These are phyloP conservation scores for Pestalotiopsis sp. DNA, from an alignment of 2,329 filamentous ascomycete species.

Conservation along the genomic window DNA sequence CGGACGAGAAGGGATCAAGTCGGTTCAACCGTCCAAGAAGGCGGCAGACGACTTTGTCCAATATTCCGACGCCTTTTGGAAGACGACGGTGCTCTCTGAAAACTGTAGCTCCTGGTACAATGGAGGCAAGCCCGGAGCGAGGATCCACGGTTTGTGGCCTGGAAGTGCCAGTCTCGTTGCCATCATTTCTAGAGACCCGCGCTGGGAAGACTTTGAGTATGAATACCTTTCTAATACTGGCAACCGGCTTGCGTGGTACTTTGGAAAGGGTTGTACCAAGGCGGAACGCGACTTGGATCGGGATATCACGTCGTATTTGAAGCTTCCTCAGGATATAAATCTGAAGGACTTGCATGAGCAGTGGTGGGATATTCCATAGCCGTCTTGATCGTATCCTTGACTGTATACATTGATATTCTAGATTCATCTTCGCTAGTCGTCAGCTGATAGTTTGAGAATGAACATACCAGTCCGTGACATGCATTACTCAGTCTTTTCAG, in stretches of 20 bases:
- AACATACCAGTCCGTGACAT: too few relatives aligned
- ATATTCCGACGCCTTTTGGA: slow-evolving; percentile 60
- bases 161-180: slow-evolving; percentile 67
- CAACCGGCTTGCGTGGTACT: slow-evolving; percentile 62
- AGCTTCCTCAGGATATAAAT: slow-evolving; percentile 57
- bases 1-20: slow-evolving; percentile 65
- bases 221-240: slow-evolving; percentile 45
- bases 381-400: too few relatives aligned
- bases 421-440: neutral
- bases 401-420: neutral
- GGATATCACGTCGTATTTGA: slow-evolving; percentile 68
- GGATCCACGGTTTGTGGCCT: slow-evolving; percentile 72
- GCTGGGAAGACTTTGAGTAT: slow-evolving; percentile 61
- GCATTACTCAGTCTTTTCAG: too few relatives aligned
- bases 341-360: slow-evolving; percentile 66
- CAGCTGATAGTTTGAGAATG: too few relatives aligned
- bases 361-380: slow-evolving; percentile 57
- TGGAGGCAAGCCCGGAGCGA: slow-evolving; percentile 60
- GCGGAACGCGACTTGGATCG: slow-evolving; percentile 57
- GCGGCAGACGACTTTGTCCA: slow-evolving; percentile 68
- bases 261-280: slow-evolving; percentile 69
- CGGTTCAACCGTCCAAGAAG: slow-evolving; percentile 56
- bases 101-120: slow-evolving; percentile 76
- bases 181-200: slow-evolving; percentile 54
- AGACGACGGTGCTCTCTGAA: slow-evolving; percentile 57